These are phyloP conservation scores for Sechiopsis laciniata DNA, from an alignment of 306 rosid genomes.

Conservation along the genomic window DNA sequence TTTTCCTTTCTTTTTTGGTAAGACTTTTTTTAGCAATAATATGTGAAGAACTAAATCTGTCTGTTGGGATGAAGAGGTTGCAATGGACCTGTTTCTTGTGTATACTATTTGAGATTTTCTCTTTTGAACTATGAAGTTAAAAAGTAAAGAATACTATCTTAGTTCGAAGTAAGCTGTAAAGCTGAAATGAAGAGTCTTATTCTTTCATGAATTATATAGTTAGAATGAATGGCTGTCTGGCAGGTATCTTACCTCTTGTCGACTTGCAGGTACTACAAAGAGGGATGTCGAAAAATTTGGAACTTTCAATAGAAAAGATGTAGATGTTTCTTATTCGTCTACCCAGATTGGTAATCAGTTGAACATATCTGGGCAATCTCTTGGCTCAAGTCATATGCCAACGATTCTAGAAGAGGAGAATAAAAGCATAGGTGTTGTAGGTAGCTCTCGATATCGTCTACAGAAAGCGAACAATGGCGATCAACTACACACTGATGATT, in stretches of 20 bases:
- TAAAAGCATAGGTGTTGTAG: slow-evolving; percentile 28
- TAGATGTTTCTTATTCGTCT: slow-evolving; percentile 36
- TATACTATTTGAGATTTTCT: not conserved
- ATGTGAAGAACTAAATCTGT: not conserved
- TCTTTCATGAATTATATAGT: not conserved
- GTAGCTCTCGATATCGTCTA: slow-evolving; percentile 29
- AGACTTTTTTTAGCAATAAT: too few relatives aligned
- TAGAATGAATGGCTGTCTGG: not conserved
- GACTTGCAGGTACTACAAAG: slow-evolving; percentile 35
- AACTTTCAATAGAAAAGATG: slow-evolving; percentile 37
- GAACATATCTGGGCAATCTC: slow-evolving; percentile 40
- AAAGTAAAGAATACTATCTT: not conserved
- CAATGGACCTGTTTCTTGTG: not conserved
- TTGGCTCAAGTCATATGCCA: slow-evolving; percentile 41
- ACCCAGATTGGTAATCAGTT: slow-evolving; percentile 28
- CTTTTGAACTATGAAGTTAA: not conserved
- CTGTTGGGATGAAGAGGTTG: not conserved
- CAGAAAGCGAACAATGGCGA: slow-evolving; percentile 30
- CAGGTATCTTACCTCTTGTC: not conserved
- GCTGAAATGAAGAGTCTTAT: not conserved
- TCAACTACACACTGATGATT: slow-evolving; percentile 31
- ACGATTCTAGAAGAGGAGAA: slow-evolving; percentile 51
- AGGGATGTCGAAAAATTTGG: slow-evolving; percentile 37
- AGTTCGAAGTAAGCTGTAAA: not conserved
- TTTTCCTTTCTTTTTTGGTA: not conserved